Base-by-base conservation (phyloP, 768 basidiomycete genomes). In the Agaricus sinodeliciosus region DNA sequence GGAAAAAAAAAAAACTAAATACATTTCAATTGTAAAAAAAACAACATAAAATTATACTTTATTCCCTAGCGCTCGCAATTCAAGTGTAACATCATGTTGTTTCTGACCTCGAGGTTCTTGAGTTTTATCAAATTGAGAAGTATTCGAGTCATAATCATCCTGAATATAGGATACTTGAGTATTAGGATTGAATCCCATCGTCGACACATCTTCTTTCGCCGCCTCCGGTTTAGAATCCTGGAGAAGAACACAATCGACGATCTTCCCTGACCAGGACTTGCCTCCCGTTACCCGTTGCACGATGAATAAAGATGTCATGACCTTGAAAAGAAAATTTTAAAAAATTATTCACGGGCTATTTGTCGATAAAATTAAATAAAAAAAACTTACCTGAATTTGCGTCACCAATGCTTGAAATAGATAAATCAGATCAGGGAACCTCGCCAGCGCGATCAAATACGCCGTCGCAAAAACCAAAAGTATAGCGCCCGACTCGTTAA, bases 111-210 rank as follows among this genome's bases (percentile, higher is more conserved):
- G n/a, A 4, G 22, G 22, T 22, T 40, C 13, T 9, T 39, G 52
- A 26, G 45, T 16, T 44, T 43, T 25, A 31, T 31, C 31, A 31
- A 31, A 31, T 5, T 11, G 31, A 8, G 31, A 8, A 8, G 7
- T 11, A 31, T 11, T 11, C 7, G 52, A 53, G n/a, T 16, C 16
- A 18, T 26, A 41, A 27, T 54, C 52, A 15, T 48, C 41, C 16
- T 48, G 45, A 6, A 31, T 48, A 12, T 18, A 48, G 13, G 52
- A 54, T 11, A 54, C 2, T 15, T 54, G 27, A 3, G 52, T 47
- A 16, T 54, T 54, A 8, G 52, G 39, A 22, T 54, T 54, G 28
- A 54, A 54, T 8, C 52, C 46, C 31, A 54, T 54, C 2, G 52
- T 48, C 15, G 52, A 27, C 12, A 54, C 15, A 1, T 54, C 52